Base-by-base conservation (phyloP, 2,329 filamentous ascomycete species). In the Penicillium capsulatum region DNA sequence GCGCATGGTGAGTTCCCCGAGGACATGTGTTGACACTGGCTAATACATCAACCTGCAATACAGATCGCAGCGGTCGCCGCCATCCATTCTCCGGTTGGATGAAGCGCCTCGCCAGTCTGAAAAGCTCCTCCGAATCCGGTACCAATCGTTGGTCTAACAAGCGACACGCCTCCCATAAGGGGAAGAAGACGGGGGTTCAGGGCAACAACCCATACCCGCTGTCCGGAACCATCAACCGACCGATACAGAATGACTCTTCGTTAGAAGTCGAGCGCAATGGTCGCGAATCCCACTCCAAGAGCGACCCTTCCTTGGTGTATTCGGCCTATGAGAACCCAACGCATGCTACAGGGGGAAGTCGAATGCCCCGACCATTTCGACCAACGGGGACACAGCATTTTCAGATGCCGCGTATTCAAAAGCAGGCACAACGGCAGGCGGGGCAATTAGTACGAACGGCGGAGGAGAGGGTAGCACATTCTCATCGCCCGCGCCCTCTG, bases 151-250 rank as follows among this genome's bases (percentile, higher is more conserved):
- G 61, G 50, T 61, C 65, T 10, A 66, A 71, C 46, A 68, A 66
- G 45, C 63, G 60, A 45, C 37, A 58, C 39, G 33, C 46, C 27
- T 34, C 47, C 33, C 43, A 51, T 24, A 70, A 70, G 39, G 55
- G 48, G 37, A 85, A 83, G 66, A 86, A 83, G 66, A 74, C 72
- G 33, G 62, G 68, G 13, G 70, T 73, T 35, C 80, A 81, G 58
- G 83, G 84, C 64, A 94, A 95, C 72, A 91, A 91, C 60, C 90
- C 90, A n/a, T 96, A 96, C 59, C 86, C 86, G 7, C 77, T 91
- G 55, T 94, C 88, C 2, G 86, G 85, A 42, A 76, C 76, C 31
- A 59, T 80, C 42, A 65, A 65, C 45, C 59, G 48, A 53, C 57
- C 45, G 70, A 69, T 55, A 71, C 70, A 40, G n/a, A 67, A 68